Evolutionary conservation across 139 green algal species (phyloP).

Genomic region (Pseudopediastrum boryanum): DNA sequence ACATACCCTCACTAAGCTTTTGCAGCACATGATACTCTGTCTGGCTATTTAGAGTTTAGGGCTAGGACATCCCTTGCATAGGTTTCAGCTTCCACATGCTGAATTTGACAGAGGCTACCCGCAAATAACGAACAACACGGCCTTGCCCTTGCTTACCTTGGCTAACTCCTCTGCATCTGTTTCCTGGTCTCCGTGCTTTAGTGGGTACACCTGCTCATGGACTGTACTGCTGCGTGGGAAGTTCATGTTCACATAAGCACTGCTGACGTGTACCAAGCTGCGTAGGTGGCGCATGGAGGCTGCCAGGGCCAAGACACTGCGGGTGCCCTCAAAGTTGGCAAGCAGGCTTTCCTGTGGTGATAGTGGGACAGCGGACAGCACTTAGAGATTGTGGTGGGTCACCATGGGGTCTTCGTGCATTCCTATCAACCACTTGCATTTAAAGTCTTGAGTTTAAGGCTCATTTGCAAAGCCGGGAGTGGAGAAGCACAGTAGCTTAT

Average conservation of each 20-base stretch:
- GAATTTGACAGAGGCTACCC: too few species aligned
- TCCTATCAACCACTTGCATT: not conserved
- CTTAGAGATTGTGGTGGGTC: not conserved
- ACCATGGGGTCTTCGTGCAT: not conserved
- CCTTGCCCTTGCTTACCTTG: not conserved
- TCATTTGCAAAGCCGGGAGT: not conserved
- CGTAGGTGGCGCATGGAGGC: constrained; percentile 15
- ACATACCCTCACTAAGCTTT: too few species aligned
- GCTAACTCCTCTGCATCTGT: constrained; percentile 20
- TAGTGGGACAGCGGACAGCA: not conserved
- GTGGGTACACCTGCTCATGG: constrained; percentile 58
- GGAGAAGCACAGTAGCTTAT: too few species aligned
- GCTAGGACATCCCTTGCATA: too few species aligned
- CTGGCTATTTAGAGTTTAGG: too few species aligned
- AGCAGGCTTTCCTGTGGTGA: constrained; percentile 27
- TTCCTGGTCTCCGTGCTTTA: constrained; percentile 52
- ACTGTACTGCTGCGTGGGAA: constrained; percentile 40
- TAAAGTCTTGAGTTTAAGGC: not conserved
- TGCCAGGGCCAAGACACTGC: constrained; percentile 32
- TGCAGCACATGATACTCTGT: too few species aligned
- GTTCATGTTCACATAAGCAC: constrained; percentile 52
- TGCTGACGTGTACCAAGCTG: constrained; percentile 54
- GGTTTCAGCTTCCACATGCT: too few species aligned
- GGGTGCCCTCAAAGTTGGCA: constrained; percentile 53
- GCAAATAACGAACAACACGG: too few species aligned